Evolutionary conservation across 108 stramenopile species (phyloP).

Genomic region (Cyclotella choctawhatcheeana): DNA sequence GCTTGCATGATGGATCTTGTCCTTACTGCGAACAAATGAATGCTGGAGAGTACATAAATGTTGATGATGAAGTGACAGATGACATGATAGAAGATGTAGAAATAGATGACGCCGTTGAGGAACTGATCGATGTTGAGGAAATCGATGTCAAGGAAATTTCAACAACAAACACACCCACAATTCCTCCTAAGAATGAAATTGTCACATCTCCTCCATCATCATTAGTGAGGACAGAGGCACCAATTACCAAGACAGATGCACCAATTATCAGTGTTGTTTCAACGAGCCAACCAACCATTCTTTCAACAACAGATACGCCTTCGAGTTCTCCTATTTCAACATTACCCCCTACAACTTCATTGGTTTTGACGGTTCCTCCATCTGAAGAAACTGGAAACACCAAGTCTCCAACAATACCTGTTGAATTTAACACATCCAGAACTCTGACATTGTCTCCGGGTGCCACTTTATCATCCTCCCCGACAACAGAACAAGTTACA

Average conservation of each 20-base stretch:
- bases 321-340: neutral
- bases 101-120: too few species aligned
- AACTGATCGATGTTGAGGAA: too few species aligned
- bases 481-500: neutral
- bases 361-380: too few species aligned
- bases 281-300: neutral
- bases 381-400: neutral
- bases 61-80: neutral
- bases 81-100: neutral
- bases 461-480: neutral
- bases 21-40: constrained; percentile 37
- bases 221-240: neutral
- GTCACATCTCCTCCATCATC: too few species aligned
- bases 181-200: too few species aligned
- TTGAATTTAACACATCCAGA: too few species aligned
- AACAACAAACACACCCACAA: too few species aligned
- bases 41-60: neutral
- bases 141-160: neutral
- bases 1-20: constrained; percentile 40
- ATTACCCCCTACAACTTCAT: neutral
- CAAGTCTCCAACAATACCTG: neutral
- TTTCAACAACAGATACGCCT: neutral
- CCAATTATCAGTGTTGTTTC: neutral
- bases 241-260: neutral
- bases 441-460: too few species aligned